A percentile compares a stretch with the other conserved stretches of the same genome.
These are phyloP conservation scores for Annulohypoxylon maeteangense DNA, from an alignment of 495 filamentous ascomycete species.

Conservation along the genomic window DNA sequence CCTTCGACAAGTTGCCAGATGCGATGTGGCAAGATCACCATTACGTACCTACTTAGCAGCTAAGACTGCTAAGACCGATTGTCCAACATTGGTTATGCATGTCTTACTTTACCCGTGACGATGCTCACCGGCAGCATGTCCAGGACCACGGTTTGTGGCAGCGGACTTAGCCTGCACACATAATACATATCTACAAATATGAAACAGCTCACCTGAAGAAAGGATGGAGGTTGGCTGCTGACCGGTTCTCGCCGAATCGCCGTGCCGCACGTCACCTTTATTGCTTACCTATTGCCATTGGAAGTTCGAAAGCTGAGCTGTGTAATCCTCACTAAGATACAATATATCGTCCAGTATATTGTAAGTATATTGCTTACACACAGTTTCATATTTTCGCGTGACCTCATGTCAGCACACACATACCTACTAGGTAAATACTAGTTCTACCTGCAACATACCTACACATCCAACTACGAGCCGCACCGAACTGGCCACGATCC, in stretches of 20 bases:
- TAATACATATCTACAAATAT: neutral
- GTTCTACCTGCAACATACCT: neutral
- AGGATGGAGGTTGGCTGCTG: slow-evolving; percentile 13
- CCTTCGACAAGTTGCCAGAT: neutral
- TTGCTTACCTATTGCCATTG: neutral
- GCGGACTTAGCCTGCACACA: neutral
- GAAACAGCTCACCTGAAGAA: slow-evolving; percentile 9
- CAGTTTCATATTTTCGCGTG: slow-evolving; percentile 17
- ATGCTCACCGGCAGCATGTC: neutral
- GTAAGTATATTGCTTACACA: slow-evolving; percentile 6
- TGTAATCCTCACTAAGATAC: slow-evolving; percentile 10
- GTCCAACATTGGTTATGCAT: neutral
- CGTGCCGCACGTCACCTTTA: slow-evolving; percentile 2
- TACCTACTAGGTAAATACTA: too few relatives aligned
- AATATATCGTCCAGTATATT: neutral
- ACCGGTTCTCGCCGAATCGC: neutral
- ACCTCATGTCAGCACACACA: slow-evolving; percentile 8
- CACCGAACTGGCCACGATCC: neutral
- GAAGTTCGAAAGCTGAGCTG: neutral
- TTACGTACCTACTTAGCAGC: too few relatives aligned
- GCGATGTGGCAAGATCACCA: neutral
- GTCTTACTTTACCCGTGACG: slow-evolving; percentile 4
- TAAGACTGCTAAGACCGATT: neutral
- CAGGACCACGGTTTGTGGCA: neutral
- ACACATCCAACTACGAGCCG: neutral